Evolutionary conservation across 805 yeast genomes (phyloP).

Genomic region (Helenozyma rhizophorensis): DNA sequence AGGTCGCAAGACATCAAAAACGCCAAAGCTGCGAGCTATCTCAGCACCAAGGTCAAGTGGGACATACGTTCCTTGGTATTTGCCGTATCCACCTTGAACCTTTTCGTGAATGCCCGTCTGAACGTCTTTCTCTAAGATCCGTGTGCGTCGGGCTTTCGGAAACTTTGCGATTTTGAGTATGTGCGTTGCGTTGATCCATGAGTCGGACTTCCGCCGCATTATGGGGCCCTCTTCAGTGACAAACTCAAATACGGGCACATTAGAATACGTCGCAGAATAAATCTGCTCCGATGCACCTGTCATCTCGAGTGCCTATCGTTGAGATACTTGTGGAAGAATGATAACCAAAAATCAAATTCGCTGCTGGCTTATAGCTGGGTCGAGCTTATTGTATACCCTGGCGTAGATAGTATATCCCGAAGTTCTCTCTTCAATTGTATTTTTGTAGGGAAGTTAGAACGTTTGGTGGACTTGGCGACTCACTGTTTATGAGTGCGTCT

Average conservation of each 20-base stretch:
- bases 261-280: conserved; percentile 71
- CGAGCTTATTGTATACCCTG: too few relatives aligned
- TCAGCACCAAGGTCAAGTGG: conserved; percentile 39
- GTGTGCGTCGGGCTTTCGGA: conserved; percentile 60
- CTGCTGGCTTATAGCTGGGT: too few relatives aligned
- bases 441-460: too few relatives aligned
- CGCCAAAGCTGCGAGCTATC: conserved; percentile 37
- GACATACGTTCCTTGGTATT: conserved; percentile 52
- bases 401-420: too few relatives aligned
- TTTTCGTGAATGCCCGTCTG: conserved; percentile 63
- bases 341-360: too few relatives aligned
- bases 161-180: conserved; percentile 63
- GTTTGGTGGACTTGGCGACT: too few relatives aligned
- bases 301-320: too few relatives aligned
- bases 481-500: too few relatives aligned
- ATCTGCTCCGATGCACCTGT: conserved; percentile 22
- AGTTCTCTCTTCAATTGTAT: too few relatives aligned
- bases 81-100: conserved; percentile 72
- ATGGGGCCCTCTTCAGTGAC: conserved; percentile 67
- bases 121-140: conserved; percentile 60
- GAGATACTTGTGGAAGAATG: too few relatives aligned
- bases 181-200: conserved; percentile 71
- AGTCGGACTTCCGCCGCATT: conserved; percentile 61
- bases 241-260: conserved; percentile 66
- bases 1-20: conserved; percentile 53